Evolutionary conservation across 2,329 filamentous ascomycete species (phyloP).

Genomic region (Triangularia setosa): DNA sequence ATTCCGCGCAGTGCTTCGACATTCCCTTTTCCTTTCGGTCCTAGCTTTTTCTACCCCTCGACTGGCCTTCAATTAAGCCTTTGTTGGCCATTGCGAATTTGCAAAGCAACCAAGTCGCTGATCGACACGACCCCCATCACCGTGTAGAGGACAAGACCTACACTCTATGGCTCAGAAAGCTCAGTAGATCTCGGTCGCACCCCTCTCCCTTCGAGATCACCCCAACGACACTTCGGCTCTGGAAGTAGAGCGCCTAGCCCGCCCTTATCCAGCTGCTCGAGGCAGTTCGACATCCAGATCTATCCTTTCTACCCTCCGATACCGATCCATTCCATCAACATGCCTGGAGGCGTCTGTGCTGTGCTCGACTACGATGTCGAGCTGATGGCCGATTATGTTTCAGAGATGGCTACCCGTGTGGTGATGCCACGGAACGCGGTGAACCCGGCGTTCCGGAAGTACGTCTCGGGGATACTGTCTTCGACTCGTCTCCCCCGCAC

Average conservation of each 20-base stretch:
- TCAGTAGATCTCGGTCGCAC: constrained; percentile 33
- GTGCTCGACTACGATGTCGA: constrained; percentile 97
- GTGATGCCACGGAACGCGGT: constrained; percentile 51
- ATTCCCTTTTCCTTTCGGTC: constrained; percentile 22
- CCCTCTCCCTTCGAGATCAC: constrained; percentile 25
- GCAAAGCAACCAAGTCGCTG: neutral
- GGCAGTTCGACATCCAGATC: constrained; percentile 34
- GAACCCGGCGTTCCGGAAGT: constrained; percentile 79
- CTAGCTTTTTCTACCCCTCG: constrained; percentile 16
- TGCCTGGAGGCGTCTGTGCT: constrained; percentile 82
- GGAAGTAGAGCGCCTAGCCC: constrained; percentile 30
- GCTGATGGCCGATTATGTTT: constrained; percentile 91
- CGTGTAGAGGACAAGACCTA: constrained; percentile 15
- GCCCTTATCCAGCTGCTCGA: constrained; percentile 36
- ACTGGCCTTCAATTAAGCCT: neutral
- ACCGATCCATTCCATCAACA: constrained; percentile 38
- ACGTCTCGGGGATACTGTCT: constrained; percentile 83
- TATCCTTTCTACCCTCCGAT: constrained; percentile 19
- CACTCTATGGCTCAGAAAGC: constrained; percentile 36
- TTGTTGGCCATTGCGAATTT: neutral
- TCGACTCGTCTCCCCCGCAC: constrained; percentile 87
- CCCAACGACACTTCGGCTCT: constrained; percentile 36
- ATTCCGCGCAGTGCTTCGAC: constrained; percentile 19
- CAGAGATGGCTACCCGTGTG: constrained; percentile 71
- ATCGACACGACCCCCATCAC: neutral